Percentiles rank a stretch among this genome's conserved stretches.
phyloP scores from a whole-genome alignment of 306 rosid species.

The Glycine tomentella region DNA sequence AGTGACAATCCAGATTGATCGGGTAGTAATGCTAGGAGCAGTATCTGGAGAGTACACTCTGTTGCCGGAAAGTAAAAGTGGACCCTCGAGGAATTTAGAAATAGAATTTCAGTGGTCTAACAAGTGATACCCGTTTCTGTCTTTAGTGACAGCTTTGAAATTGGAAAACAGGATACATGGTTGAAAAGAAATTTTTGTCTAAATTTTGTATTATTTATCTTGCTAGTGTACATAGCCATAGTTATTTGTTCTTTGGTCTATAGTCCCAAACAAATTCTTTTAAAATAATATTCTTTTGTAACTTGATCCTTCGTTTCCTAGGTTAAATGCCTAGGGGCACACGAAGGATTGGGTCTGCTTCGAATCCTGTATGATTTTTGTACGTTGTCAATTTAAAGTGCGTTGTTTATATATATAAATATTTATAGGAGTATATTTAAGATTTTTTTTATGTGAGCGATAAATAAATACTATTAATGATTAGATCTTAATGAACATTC shows the following conservation, averaged over 20 bases:
- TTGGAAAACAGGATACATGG: constrained; percentile 46
- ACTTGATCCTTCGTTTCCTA: constrained; percentile 52
- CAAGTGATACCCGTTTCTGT: constrained; percentile 56
- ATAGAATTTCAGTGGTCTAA: constrained; percentile 99
- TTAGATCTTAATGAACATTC: too few relatives aligned
- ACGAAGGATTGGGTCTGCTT: constrained; percentile 51
- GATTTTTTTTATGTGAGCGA: too few relatives aligned
- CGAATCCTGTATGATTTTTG: constrained; percentile 33
- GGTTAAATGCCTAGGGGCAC: constrained; percentile 20
- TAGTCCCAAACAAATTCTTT: constrained; percentile 55
- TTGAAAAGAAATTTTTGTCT: constrained; percentile 46
- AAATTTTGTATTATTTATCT: constrained; percentile 61
- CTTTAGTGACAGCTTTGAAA: constrained; percentile 38
- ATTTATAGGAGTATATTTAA: too few relatives aligned
- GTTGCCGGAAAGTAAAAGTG: constrained; percentile 92
- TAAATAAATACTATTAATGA: too few relatives aligned
- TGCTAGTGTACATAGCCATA: constrained; percentile 67
- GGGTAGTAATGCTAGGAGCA: constrained; percentile 95
- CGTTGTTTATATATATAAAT: too few relatives aligned
- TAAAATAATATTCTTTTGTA: constrained; percentile 63
- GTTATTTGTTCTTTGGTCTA: constrained; percentile 51
- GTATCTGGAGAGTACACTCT: constrained; percentile 96
- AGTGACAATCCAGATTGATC: constrained; percentile 96
- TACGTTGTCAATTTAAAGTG: too few relatives aligned
- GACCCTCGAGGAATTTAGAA: constrained; percentile 90